Base-by-base conservation (phyloP, 1,284 basidiomycete genomes). In the Cryptococcus sp. region DNA sequence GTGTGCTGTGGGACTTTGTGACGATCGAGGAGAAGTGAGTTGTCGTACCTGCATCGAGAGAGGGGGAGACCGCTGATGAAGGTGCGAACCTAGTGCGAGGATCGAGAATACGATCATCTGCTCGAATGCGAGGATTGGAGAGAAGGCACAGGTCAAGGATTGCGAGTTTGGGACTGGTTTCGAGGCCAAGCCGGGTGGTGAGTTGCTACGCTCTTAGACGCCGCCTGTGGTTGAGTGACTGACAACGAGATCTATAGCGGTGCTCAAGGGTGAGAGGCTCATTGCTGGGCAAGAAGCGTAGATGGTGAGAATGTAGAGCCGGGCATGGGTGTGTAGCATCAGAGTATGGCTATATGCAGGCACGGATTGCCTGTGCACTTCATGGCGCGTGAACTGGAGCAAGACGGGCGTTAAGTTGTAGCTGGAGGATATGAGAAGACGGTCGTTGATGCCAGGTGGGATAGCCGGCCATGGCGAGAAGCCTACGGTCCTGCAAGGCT, bases 121-220 rank as follows among this genome's bases (percentile, higher is more conserved):
- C 15, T 85, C 84, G 56, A 87, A 87, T 61, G 91, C 89, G 0
- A 85, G 83, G 59, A 81, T 98, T 15, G 91, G 92, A 8, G 81
- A 82, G 42, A 90, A 89, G 70, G 85, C 88, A 1, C 85, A 87
- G 63, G 79, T 98, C 59, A 82, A 83, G 55, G 85, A 87, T 54
- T 94, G 91, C 72, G 85, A 97, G 40, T 87, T 93, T 2, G 93
- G 94, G 61, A 85, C 88, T 5, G 89, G 91, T 0, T 95, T 88
- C 68, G 88, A 91, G 67, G 86, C 93, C 21, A 80, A 81, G 43
- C 80, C 82, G 12, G 87, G 84, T 63, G 86, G 90, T 89, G 65
- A 70, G 82, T 69, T n/a, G n/a, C n/a, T n/a, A n/a, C 50, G 47
- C 21, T 21, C 47, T 24, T 2, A 0, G 8, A 23, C 42, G n/a